A percentile compares a stretch with the other conserved stretches of the same genome.
Evolutionary conservation across 139 green algal species (phyloP).

Genomic region (Tetraselmis striata): DNA sequence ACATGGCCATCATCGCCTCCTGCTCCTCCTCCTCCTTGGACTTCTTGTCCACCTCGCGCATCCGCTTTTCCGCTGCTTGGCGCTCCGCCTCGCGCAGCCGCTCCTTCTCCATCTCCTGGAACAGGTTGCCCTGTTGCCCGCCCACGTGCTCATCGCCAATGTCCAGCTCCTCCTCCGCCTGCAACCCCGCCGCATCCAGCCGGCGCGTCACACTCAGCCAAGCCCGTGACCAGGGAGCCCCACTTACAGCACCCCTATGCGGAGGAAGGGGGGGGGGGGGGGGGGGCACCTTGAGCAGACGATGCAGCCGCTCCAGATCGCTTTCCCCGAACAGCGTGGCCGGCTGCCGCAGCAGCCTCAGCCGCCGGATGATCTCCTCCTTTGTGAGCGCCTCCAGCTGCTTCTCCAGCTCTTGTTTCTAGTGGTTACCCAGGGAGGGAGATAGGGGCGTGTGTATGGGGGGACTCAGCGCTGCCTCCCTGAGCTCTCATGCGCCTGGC

Average conservation of each 20-base stretch:
- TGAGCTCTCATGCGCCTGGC: no score
- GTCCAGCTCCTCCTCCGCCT: constrained; percentile 49
- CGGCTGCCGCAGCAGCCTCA: constrained; percentile 78
- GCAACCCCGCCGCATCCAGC: no score
- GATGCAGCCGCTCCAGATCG: constrained; percentile 39
- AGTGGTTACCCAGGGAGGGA: no score
- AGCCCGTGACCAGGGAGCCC: no score
- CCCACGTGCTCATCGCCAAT: constrained; percentile 35
- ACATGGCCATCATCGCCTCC: constrained; percentile 21
- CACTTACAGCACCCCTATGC: no score
- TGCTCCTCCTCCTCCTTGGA: background rate
- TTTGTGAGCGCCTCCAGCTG: constrained; percentile 29
- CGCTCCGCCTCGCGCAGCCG: constrained; percentile 11
- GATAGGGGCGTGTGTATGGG: no score
- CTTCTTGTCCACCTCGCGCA: background rate
- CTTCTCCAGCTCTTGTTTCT: background rate
- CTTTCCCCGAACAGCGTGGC: constrained; percentile 89
- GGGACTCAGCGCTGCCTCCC: no score
- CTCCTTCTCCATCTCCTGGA: constrained; percentile 54
- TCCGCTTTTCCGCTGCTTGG: background rate
- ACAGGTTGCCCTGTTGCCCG: constrained; percentile 62
- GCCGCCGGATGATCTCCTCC: constrained; percentile 74
- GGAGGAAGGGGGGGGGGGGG: no score
- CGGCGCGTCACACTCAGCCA: no score
- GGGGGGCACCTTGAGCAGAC: constrained; percentile 53